Base-by-base conservation (phyloP, 169 alveolate species). In the Besnoitia besnoiti region DNA sequence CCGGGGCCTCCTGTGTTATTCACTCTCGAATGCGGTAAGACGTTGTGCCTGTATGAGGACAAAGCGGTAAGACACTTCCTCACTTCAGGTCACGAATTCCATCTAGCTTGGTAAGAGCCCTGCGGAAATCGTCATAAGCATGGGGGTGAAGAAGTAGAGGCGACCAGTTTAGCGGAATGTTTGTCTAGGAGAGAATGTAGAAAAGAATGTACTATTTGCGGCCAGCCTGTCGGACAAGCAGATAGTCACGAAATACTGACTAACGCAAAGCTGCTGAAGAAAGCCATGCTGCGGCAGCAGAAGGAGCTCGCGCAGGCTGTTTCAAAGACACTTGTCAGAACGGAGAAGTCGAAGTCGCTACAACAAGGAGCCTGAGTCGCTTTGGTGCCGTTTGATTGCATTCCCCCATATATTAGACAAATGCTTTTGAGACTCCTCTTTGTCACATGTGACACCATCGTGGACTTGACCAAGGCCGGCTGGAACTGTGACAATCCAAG, bases 131-230 rank as follows among this genome's bases (percentile, higher is more conserved):
- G n/a, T n/a, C n/a, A n/a, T n/a, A n/a, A n/a, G n/a, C n/a, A n/a
- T n/a, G n/a, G n/a, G n/a, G n/a, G n/a, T n/a, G n/a, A n/a, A n/a
- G n/a, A n/a, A n/a, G n/a, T n/a, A n/a, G 40, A 82, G 27, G 16
- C 14, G 5, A 30, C 0, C 49, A 90, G 93, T 37, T 35, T 90
- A 12, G 80, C 84, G 2, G 93, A 90, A 33, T 44, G 84, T 5
- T 39, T 77, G 82, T 37, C 46, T 27, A 12, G 93, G 46, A 35
- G 93, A 49, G 87, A 90, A 42, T 90, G 93, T 85, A 44, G 93
- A 19, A 90, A 90, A 42, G 90, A 90, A 21, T 90, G 93, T 33
- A 75, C 93, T 16, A 55, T 90, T 30, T 90, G 93, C 30, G n/a
- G 50, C 47, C 19, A 27, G 30, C 75, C 59, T 0, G 37, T 90